Evolutionary conservation across 805 yeast species (phyloP), one percentile per base, ranked within the genome.

Genomic region (Wickerhamomyces strasburgensis): DNA sequence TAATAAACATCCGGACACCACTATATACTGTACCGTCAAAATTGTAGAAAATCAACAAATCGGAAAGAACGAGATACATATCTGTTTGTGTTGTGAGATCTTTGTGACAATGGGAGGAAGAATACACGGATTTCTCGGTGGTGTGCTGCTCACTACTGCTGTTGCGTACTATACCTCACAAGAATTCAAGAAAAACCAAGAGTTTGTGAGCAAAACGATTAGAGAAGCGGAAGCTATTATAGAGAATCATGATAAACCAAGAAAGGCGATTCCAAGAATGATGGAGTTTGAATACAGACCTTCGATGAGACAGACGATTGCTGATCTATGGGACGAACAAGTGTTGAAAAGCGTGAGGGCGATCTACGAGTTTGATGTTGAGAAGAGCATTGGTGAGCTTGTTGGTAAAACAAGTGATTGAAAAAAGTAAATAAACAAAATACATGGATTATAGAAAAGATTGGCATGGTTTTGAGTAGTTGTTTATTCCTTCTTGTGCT

Each of bases 321-420:
- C 79, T 47, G 94, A 84, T 51, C 67, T 84, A 29, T 84, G 95
- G 95, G 80, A 84, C 53, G 78, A 74, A 31, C 89, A 83, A 54
- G 71, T 84, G 37, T 68, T 81, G 39, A 66, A 64, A 30, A 70
- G 73, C 40, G 84, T 79, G 16, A 76, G 77, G 47, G 80, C 83
- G 74, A 47, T 82, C 11, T 82, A 81, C 51, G 51, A 70, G 32
- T 64, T 75, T 43, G 68, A 70, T 54, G 61, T 76, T 71, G 64
- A 72, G 57, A 60, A 62, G 39, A 49, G 32, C 14, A 33, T 44
- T 6, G 33, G 46, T 5, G 33, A 32, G n/a, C 37, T 46, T 13
- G 36, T 40, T 16, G 40, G 19, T 7, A 28, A 14, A 33, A 43
- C 19, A 37, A 34, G 8, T 10, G 26, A 13, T 17, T 19, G 11